These are phyloP conservation scores for Mortierella antarctica DNA, from an alignment of 192 early-diverging fungal species.

Conservation along the genomic window DNA sequence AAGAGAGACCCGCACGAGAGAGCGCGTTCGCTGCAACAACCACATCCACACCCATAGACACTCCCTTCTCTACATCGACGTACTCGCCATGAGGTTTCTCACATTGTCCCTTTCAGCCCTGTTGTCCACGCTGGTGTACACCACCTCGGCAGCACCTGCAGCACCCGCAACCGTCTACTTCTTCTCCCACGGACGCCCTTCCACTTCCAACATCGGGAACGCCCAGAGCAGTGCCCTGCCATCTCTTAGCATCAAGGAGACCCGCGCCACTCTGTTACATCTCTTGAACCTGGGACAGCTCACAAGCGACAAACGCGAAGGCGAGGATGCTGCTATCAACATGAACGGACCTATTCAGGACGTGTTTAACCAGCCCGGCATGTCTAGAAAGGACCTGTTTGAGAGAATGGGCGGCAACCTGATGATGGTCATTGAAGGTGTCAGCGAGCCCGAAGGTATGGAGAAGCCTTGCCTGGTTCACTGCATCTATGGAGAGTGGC, in stretches of 20 bases:
- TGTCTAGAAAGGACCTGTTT: constrained; percentile 42
- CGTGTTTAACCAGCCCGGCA: constrained; percentile 41
- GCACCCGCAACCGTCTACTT: constrained; percentile 39
- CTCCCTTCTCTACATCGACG: no score
- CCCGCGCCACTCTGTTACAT: constrained; percentile 38
- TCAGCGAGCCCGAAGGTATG: constrained; percentile 27
- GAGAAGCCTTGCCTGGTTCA: background rate
- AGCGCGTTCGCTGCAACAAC: background rate
- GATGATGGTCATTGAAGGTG: constrained; percentile 51
- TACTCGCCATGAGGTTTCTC: constrained; percentile 23
- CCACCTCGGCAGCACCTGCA: constrained; percentile 15
- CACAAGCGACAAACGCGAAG: background rate
- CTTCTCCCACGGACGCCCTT: constrained; percentile 36
- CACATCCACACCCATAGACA: background rate
- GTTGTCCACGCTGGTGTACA: constrained; percentile 33
- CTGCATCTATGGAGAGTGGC: background rate
- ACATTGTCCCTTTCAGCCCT: constrained; percentile 31
- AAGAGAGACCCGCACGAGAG: background rate
- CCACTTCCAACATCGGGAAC: constrained; percentile 6
- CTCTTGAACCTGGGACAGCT: constrained; percentile 34
- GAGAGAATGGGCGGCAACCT: constrained; percentile 35
- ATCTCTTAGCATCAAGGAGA: constrained; percentile 31
- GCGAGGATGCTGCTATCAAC: constrained; percentile 9
- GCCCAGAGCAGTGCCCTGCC: constrained; percentile 9
- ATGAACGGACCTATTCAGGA: constrained; percentile 41